phyloP scores from a whole-genome alignment of 805 yeast species.

The Tetrapisispora arboricola region DNA sequence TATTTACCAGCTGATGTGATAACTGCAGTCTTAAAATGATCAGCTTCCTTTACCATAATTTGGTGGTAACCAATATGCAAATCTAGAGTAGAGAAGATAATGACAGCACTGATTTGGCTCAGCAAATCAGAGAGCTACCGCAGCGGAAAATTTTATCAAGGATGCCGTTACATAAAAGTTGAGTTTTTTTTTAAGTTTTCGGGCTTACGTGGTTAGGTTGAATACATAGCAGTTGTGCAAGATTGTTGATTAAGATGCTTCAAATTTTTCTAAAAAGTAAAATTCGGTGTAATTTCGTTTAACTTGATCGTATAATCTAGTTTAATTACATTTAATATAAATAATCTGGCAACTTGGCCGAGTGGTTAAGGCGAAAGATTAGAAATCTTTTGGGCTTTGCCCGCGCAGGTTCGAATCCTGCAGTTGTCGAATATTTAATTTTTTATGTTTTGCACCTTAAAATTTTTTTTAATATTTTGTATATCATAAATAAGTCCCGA shows the following conservation, averaged over 20 bases:
- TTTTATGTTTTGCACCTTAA: neutral
- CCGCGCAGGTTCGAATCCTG: conserved; percentile 59
- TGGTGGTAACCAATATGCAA: conserved; percentile 10
- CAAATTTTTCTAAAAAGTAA: too few species aligned
- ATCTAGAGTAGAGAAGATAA: conserved; percentile 7
- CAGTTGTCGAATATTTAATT: conserved; percentile 42
- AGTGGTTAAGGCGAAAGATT: conserved; percentile 55
- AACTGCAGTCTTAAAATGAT: conserved; percentile 7
- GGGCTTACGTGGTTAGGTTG: neutral
- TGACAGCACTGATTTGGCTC: conserved; percentile 1
- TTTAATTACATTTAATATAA: neutral
- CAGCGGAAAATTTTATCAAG: conserved; percentile 7
- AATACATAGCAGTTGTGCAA: too few species aligned
- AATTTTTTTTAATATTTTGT: neutral
- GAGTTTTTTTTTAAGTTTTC: too few species aligned
- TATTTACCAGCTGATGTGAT: conserved; percentile 9
- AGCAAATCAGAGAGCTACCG: conserved; percentile 5
- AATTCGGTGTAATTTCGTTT: too few species aligned
- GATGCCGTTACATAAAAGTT: too few species aligned
- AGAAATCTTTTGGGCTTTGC: conserved; percentile 44
- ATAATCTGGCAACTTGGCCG: conserved; percentile 39
- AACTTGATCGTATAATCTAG: too few species aligned
- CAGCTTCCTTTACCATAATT: conserved; percentile 5
- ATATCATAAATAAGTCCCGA: too few species aligned
- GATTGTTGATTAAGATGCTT: too few species aligned